A percentile compares a stretch with the other conserved stretches of the same genome.
phyloP scores from a whole-genome alignment of 139 green algal species.

The Picocystis salinarum region DNA sequence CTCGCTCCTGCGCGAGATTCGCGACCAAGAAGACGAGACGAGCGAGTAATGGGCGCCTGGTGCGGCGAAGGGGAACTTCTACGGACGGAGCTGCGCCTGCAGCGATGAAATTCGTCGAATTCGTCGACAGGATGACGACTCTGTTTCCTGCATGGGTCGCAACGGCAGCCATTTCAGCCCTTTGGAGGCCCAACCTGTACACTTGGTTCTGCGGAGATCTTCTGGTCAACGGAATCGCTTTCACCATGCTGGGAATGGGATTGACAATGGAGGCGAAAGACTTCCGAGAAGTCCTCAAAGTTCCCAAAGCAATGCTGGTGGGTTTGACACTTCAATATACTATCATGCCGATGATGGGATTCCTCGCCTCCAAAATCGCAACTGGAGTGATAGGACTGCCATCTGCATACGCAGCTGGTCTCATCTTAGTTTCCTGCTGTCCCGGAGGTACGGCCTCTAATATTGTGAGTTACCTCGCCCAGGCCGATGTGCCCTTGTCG shows the following conservation, averaged over 20 bases:
- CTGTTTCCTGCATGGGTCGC: slow-evolving; percentile 2
- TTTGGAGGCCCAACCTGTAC: not conserved
- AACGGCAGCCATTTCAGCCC: not conserved
- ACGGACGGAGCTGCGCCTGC: too few species aligned
- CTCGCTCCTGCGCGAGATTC: too few species aligned
- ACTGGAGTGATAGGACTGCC: slow-evolving; percentile 11
- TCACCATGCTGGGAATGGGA: slow-evolving; percentile 54
- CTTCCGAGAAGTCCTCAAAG: slow-evolving; percentile 3
- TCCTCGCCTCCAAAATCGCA: slow-evolving; percentile 17
- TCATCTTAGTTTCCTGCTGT: slow-evolving; percentile 34
- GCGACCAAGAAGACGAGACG: too few species aligned
- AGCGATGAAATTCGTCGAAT: too few species aligned
- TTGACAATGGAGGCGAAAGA: slow-evolving; percentile 33
- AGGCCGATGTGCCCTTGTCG: slow-evolving; percentile 13
- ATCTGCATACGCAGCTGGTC: slow-evolving; percentile 18
- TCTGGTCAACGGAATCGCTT: slow-evolving; percentile 21
- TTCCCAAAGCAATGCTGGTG: slow-evolving; percentile 8
- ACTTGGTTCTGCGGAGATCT: slow-evolving; percentile 24
- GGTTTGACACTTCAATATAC: slow-evolving; percentile 48
- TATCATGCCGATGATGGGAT: slow-evolving; percentile 48
- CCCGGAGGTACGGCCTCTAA: slow-evolving; percentile 47
- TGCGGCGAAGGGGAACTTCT: too few species aligned
- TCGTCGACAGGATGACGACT: too few species aligned
- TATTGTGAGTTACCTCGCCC: slow-evolving; percentile 51
- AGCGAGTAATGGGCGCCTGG: too few species aligned